Conservation (phyloP, 441 rosid species). For the Cnidoscolus chayamansa region DNA sequence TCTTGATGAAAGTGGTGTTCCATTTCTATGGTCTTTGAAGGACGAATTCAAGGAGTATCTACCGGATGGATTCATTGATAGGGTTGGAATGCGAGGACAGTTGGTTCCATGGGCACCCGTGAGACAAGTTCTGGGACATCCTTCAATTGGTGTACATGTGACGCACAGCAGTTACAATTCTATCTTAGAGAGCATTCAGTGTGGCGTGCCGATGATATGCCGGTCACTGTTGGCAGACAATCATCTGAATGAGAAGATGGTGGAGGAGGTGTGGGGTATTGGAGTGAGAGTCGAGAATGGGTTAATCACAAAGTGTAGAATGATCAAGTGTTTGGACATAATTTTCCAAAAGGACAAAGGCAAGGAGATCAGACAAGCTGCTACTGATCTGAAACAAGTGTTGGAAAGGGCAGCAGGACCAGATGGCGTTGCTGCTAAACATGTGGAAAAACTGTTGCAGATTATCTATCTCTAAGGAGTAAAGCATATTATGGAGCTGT, state of each 20-base stretch:
- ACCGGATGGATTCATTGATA: conserved; percentile 6
- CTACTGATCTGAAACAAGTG: no score
- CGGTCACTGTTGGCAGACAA: conserved; percentile 1
- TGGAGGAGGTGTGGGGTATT: no score
- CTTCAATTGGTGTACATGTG: conserved; percentile 8
- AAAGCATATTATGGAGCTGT: no score
- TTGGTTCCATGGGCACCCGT: conserved; percentile 16
- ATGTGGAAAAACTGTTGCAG: no score
- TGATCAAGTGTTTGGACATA: no score
- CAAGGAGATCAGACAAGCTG: no score
- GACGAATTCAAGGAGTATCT: neutral
- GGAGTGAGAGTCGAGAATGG: no score
- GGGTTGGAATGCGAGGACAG: neutral
- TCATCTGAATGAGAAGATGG: neutral
- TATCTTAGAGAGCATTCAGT: neutral
- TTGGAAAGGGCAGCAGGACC: no score
- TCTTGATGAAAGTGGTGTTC: neutral
- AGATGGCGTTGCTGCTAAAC: no score
- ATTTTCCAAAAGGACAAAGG: no score
- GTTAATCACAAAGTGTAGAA: no score
- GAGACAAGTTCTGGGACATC: conserved; percentile 1
- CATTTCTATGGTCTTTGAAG: neutral
- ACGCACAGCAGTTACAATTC: conserved; percentile 12
- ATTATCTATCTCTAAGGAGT: no score
- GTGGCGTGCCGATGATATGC: neutral